Evolutionary conservation across 2,329 filamentous ascomycete species (phyloP), one percentile per base, ranked within the genome.

Genomic region (Aspergillus fructus): DNA sequence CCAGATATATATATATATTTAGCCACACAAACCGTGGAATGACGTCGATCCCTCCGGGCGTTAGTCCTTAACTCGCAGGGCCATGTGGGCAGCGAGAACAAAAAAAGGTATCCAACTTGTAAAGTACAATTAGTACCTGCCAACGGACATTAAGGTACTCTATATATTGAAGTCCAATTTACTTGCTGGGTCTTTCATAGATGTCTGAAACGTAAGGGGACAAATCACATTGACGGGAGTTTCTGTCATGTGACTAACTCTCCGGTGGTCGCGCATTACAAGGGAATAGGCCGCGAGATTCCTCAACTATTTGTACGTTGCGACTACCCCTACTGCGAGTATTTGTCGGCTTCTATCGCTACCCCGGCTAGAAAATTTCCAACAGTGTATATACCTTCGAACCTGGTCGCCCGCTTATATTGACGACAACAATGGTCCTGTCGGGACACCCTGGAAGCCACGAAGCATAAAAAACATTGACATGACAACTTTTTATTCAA

Each of bases 191-290:
- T 23, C 24, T 27, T 5, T 19, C 5, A 17, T 47, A 5, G 45
- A 30, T 15, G 19, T n/a, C 33, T 53, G 51, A 53, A 53, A 53
- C 51, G 17, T n/a, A 42, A 53, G 33, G 50, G 43, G 51, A 40
- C 42, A 46, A 47, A 55, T 55, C 43, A 55, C 41, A 33, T 24
- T 39, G 39, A 47, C 19, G 21, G 5, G 12, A 30, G 15, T 19
- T 24, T 17, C 30, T 37, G 50, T 63, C 64, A 66, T 66, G 64
- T 66, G 64, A 66, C 62, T 48, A n/a, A n/a, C 47, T 54, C 48
- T 24, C 41, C 45, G 19, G n/a, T 41, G 8, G 24, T 34, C n/a
- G 17, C 45, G 27, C 27, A 43, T 42, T 43, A 12, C 23, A 13
- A 49, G 43, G 41, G 34, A 58, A 58, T 60, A 65, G 63, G 63